Percentiles rank a stretch among this genome's conserved stretches.
Conservation (phyloP, 2,329 filamentous ascomycete genomes). For the Aspergillus costaricaensis region DNA sequence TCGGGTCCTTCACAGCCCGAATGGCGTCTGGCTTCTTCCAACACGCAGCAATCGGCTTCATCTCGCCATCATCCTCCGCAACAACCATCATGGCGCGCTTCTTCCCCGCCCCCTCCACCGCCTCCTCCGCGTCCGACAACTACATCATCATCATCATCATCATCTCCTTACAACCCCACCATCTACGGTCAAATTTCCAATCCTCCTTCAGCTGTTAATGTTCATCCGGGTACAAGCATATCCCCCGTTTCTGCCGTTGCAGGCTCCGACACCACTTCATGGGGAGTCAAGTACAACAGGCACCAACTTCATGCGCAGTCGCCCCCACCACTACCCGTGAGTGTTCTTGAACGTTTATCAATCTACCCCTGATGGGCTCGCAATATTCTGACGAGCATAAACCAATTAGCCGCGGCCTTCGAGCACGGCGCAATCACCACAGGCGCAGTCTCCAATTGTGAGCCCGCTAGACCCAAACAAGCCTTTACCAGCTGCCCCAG, state of each 20-base stretch:
- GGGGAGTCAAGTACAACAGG: constrained; percentile 49
- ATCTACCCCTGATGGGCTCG: not conserved
- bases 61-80: constrained; percentile 18
- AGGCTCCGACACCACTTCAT: constrained; percentile 38
- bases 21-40: constrained; percentile 37
- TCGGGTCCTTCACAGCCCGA: constrained; percentile 38
- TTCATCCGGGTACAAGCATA: constrained; percentile 10
- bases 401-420: constrained; percentile 38
- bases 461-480: constrained; percentile 23
- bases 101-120: constrained; percentile 27
- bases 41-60: constrained; percentile 11
- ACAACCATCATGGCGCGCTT: constrained; percentile 25
- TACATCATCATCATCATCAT: constrained; percentile 10
- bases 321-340: constrained; percentile 42
- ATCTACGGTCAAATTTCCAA: constrained; percentile 39
- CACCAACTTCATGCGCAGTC: constrained; percentile 29
- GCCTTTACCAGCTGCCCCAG: constrained; percentile 20
- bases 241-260: constrained; percentile 22
- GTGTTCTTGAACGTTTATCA: constrained; percentile 13
- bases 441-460: constrained; percentile 21
- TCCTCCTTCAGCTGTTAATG: constrained; percentile 11
- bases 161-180: constrained; percentile 35
- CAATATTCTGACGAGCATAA: constrained; percentile 12
- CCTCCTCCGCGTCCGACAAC: constrained; percentile 23
- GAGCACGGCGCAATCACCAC: constrained; percentile 27